phyloP scores from a whole-genome alignment of 83 land plant species.

The Diphasiastrum complanatum region DNA sequence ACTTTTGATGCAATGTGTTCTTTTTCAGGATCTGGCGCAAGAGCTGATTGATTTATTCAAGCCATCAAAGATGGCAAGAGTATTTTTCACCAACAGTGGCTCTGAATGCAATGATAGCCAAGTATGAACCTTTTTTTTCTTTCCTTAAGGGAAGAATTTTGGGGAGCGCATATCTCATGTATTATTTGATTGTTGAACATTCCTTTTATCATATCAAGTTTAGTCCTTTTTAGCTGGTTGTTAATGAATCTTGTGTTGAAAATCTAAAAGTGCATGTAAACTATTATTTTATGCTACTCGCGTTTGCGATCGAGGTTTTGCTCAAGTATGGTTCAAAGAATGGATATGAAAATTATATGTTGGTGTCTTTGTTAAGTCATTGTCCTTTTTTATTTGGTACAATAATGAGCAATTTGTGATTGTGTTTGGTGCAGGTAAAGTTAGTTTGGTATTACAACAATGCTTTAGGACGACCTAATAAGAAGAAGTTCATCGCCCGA shows the following conservation, averaged over 20 bases:
- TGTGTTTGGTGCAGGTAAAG: constrained; percentile 92
- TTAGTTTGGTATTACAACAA: constrained; percentile 98
- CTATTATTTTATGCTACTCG: no score
- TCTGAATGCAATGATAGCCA: constrained; percentile 98
- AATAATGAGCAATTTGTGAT: no score
- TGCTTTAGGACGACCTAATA: constrained; percentile 79
- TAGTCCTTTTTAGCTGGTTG: no score
- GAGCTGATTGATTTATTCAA: constrained; percentile 73
- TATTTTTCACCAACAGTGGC: constrained; percentile 84
- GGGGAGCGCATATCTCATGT: not conserved
- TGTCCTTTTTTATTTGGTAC: no score
- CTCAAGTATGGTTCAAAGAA: not conserved
- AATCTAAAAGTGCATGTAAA: no score
- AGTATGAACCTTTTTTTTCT: constrained; percentile 34
- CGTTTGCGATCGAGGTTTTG: no score
- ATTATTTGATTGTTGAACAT: not conserved
- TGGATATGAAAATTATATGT: not conserved
- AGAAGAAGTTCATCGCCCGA: constrained; percentile 87
- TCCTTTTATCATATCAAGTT: no score
- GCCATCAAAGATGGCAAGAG: constrained; percentile 78
- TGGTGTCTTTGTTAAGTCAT: no score
- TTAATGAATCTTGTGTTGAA: no score
- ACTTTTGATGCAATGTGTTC: no score
- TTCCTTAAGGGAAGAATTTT: not conserved
- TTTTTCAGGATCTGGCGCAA: constrained; percentile 92